A percentile compares a stretch with the other conserved stretches of the same genome.
phyloP scores from a whole-genome alignment of 1,284 basidiomycete species.

The Leccinum holopus region DNA sequence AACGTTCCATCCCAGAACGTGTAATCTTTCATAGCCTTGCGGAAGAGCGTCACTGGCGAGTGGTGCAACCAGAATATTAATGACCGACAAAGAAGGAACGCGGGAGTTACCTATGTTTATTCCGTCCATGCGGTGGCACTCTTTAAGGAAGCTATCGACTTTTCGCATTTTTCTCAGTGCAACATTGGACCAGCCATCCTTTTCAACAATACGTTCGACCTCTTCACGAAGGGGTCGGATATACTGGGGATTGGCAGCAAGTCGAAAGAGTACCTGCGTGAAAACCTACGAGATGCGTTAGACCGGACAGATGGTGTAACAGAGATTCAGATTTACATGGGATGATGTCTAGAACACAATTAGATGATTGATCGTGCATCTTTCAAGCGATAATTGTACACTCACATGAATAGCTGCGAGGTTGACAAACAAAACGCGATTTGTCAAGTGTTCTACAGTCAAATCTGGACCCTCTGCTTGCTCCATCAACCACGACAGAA shows the following conservation, averaged over 20 bases:
- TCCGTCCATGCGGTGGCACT: conserved; percentile 11
- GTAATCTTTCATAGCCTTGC: too few relatives aligned
- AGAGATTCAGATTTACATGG: background rate
- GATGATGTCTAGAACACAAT: background rate
- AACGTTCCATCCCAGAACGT: too few relatives aligned
- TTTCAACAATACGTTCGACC: conserved; percentile 28
- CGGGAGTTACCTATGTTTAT: background rate
- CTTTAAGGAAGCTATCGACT: conserved; percentile 15
- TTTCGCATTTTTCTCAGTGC: conserved; percentile 12
- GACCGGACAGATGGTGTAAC: background rate
- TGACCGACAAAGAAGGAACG: too few relatives aligned
- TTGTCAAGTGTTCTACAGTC: too few relatives aligned
- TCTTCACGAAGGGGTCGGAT: conserved; percentile 36
- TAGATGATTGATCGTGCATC: background rate
- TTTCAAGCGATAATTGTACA: too few relatives aligned
- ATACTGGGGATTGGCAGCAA: background rate
- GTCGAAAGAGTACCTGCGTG: conserved; percentile 21
- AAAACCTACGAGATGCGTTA: background rate
- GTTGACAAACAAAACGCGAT: too few relatives aligned
- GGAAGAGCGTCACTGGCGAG: too few relatives aligned
- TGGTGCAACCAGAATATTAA: too few relatives aligned
- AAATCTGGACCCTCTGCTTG: too few relatives aligned
- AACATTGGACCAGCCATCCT: background rate
- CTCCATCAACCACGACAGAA: too few relatives aligned
- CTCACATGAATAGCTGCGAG: too few relatives aligned